Conservation (phyloP, 1,284 basidiomycete species). For the Cryptococcus deneoformans region DNA sequence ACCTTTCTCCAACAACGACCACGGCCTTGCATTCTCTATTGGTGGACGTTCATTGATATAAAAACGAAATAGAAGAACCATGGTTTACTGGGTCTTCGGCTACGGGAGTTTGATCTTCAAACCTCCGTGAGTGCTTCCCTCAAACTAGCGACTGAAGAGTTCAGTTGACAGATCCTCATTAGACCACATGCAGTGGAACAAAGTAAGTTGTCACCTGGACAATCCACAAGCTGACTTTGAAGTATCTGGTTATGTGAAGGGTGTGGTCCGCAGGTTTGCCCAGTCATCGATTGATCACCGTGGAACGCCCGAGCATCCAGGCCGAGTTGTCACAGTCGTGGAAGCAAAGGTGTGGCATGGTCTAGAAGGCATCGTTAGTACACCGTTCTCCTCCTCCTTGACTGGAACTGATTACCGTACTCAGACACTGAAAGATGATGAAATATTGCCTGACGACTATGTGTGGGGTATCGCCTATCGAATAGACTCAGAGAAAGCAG, state of each 20-base stretch:
- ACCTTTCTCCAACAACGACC: no score
- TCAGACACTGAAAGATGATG: slow-evolving; percentile 5
- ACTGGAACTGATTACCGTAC: background rate
- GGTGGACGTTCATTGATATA: no score
- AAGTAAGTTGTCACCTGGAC: slow-evolving; percentile 12
- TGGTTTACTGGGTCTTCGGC: slow-evolving; percentile 44
- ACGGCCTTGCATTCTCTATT: no score
- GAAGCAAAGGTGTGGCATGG: slow-evolving; percentile 39
- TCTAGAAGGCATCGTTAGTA: slow-evolving; percentile 28
- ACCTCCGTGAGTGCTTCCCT: slow-evolving; percentile 34
- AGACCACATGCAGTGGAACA: slow-evolving; percentile 39
- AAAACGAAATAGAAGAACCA: slow-evolving; percentile 6
- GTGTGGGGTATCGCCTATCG: slow-evolving; percentile 45
- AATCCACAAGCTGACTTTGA: background rate
- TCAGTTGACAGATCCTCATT: no score
- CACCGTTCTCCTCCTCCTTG: no score
- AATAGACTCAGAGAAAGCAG: slow-evolving; percentile 36
- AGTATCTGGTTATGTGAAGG: slow-evolving; percentile 43
- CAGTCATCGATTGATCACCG: slow-evolving; percentile 48
- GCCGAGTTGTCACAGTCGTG: slow-evolving; percentile 46
- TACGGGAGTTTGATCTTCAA: slow-evolving; percentile 47
- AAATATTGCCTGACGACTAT: slow-evolving; percentile 25
- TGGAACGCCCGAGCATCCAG: slow-evolving; percentile 40
- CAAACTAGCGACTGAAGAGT: background rate
- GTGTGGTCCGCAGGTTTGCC: slow-evolving; percentile 42